phyloP scores from a whole-genome alignment of 2,329 filamentous ascomycete species.

The Ceratocystis alfenasii region DNA sequence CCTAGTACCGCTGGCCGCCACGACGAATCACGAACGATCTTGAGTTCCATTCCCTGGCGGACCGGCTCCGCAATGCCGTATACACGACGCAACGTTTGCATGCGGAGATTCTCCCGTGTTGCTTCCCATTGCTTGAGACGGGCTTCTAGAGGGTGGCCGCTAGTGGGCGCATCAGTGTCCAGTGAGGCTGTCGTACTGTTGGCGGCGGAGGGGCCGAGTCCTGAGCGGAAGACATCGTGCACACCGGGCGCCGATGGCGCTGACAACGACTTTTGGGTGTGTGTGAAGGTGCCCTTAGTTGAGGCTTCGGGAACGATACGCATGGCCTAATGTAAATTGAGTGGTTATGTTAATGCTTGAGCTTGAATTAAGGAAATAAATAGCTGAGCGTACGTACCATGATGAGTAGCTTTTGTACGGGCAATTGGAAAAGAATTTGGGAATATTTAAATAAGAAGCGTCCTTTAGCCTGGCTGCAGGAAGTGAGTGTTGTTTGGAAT shows the following conservation, averaged over 20 bases:
- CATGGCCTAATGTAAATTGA: constrained; percentile 52
- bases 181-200: constrained; percentile 34
- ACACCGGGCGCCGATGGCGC: constrained; percentile 88
- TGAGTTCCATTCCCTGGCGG: constrained; percentile 85
- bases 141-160: constrained; percentile 76
- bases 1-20: constrained; percentile 66
- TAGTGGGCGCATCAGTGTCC: constrained; percentile 36
- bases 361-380: not conserved
- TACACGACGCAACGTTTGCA: constrained; percentile 73
- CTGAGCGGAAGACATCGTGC: constrained; percentile 82
- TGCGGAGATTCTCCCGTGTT: constrained; percentile 77
- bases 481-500: not conserved
- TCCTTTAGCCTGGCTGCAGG: not conserved
- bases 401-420: constrained; percentile 5
- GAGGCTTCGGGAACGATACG: constrained; percentile 66
- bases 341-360: constrained; percentile 20
- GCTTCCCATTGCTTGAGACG: constrained; percentile 82
- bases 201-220: constrained; percentile 54
- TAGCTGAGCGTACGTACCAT: constrained; percentile 13
- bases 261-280: constrained; percentile 48
- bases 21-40: constrained; percentile 67
- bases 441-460: not conserved
- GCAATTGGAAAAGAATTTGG: not conserved
- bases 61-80: constrained; percentile 92
- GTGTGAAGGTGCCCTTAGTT: constrained; percentile 55